These are phyloP conservation scores for Boletellus dicymbophilus DNA, from an alignment of 1,284 basidiomycete species.

Conservation along the genomic window DNA sequence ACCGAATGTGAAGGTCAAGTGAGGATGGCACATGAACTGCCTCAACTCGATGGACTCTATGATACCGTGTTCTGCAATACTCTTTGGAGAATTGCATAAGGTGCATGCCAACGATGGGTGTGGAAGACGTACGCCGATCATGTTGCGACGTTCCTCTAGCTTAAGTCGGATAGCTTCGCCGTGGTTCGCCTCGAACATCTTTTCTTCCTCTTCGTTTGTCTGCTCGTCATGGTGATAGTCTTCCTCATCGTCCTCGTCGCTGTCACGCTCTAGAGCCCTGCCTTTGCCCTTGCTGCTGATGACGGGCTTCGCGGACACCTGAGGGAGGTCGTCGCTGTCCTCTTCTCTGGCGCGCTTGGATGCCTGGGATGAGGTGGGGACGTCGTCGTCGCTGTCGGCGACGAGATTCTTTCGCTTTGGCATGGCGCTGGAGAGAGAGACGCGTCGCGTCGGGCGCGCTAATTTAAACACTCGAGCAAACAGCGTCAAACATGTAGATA, in stretches of 20 bases:
- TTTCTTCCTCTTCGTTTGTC: conserved; percentile 51
- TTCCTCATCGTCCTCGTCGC: conserved; percentile 36
- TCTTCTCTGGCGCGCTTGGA: conserved; percentile 34
- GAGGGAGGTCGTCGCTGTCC: conserved; percentile 21
- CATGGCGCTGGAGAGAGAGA: conserved; percentile 23
- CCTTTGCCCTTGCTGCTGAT: conserved; percentile 27
- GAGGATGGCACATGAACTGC: conserved; percentile 97
- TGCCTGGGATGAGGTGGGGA: conserved; percentile 21
- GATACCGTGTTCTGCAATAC: conserved; percentile 81
- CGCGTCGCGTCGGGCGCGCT: conserved; percentile 34
- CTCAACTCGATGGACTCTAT: conserved; percentile 86
- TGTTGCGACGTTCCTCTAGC: conserved; percentile 53
- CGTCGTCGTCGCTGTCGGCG: conserved; percentile 28
- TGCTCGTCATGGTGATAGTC: conserved; percentile 29
- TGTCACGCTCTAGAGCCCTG: conserved; percentile 26
- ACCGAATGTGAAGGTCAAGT: conserved; percentile 80
- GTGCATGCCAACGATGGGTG: background rate
- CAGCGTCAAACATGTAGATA: conserved; percentile 24
- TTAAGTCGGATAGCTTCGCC: conserved; percentile 55
- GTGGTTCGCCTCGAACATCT: conserved; percentile 60
- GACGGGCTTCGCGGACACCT: conserved; percentile 6
- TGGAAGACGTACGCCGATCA: conserved; percentile 53
- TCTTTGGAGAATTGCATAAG: conserved; percentile 41
- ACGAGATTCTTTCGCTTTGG: conserved; percentile 32
- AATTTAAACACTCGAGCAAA: too few species aligned